Percentiles rank a stretch among this genome's conserved stretches.
Conservation (phyloP, 1,284 basidiomycete genomes). For the Cryptococcus depauperatus region DNA sequence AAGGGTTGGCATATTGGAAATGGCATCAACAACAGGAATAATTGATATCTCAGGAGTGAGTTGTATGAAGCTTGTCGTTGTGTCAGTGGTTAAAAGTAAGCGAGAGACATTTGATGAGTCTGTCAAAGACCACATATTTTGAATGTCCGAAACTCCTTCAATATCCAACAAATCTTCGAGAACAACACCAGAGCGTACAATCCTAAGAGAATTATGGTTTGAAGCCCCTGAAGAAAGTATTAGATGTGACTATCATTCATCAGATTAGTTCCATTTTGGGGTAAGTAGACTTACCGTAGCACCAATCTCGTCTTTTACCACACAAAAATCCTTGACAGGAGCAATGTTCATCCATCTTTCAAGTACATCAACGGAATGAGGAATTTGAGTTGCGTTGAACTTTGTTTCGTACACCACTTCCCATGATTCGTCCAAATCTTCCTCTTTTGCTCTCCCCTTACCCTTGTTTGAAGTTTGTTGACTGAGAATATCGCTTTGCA, state of each 20-base stretch:
- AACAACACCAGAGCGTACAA: constrained; percentile 79
- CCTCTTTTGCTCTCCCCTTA: constrained; percentile 30
- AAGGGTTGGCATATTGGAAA: constrained; percentile 53
- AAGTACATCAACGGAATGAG: constrained; percentile 49
- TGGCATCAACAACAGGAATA: constrained; percentile 42
- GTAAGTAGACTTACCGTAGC: constrained; percentile 54
- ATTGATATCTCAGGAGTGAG: constrained; percentile 37
- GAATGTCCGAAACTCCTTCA: constrained; percentile 55
- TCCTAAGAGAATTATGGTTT: constrained; percentile 69
- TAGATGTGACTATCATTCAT: constrained; percentile 56
- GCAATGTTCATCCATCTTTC: constrained; percentile 72
- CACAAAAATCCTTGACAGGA: constrained; percentile 74
- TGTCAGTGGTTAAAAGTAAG: constrained; percentile 24
- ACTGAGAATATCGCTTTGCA: constrained; percentile 24
- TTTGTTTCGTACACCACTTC: constrained; percentile 22
- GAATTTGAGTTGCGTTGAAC: background rate
- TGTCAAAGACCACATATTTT: constrained; percentile 59
- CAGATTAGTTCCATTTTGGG: background rate
- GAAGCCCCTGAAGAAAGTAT: constrained; percentile 82
- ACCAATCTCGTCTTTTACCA: constrained; percentile 66
- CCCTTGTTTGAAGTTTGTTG: constrained; percentile 41
- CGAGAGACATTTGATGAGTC: constrained; percentile 6
- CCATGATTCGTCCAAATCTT: constrained; percentile 47
- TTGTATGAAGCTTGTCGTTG: constrained; percentile 27
- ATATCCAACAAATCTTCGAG: constrained; percentile 60